Conservation (phyloP, 805 yeast genomes). For the Vanderwaltozyma yarrowii region DNA sequence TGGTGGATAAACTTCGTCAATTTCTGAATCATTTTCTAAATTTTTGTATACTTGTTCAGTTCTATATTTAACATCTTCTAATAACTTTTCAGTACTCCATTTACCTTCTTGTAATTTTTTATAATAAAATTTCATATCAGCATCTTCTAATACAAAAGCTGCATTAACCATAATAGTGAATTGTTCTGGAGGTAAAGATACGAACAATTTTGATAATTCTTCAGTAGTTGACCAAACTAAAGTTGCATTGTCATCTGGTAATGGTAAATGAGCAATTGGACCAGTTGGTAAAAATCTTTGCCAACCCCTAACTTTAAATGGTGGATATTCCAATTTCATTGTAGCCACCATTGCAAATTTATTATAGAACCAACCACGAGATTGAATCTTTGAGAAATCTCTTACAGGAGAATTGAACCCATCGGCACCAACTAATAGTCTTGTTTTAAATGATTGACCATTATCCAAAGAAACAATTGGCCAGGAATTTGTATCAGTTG, state of each 20-base stretch:
- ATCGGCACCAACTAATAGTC: constrained; percentile 89
- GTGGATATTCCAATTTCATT: constrained; percentile 61
- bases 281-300: constrained; percentile 89
- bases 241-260: constrained; percentile 80
- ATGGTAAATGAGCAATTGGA: constrained; percentile 83
- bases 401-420: constrained; percentile 93
- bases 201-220: constrained; percentile 53
- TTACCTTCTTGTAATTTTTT: constrained; percentile 23
- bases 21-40: constrained; percentile 31
- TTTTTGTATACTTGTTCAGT: constrained; percentile 24
- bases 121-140: constrained; percentile 67
- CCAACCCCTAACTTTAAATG: constrained; percentile 70
- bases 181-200: constrained; percentile 46
- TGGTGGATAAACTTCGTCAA: constrained; percentile 59
- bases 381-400: constrained; percentile 64
- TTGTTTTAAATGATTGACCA: constrained; percentile 54
- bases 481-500: constrained; percentile 46
- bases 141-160: constrained; percentile 67
- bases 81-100: constrained; percentile 36
- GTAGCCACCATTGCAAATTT: constrained; percentile 92
- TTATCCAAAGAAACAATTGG: constrained; percentile 60
- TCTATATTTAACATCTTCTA: constrained; percentile 71
- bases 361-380: constrained; percentile 88
- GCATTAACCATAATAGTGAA: constrained; percentile 74
- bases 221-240: constrained; percentile 90